These are phyloP conservation scores for Russula ochroleuca DNA, from an alignment of 768 basidiomycete species.

Conservation along the genomic window DNA sequence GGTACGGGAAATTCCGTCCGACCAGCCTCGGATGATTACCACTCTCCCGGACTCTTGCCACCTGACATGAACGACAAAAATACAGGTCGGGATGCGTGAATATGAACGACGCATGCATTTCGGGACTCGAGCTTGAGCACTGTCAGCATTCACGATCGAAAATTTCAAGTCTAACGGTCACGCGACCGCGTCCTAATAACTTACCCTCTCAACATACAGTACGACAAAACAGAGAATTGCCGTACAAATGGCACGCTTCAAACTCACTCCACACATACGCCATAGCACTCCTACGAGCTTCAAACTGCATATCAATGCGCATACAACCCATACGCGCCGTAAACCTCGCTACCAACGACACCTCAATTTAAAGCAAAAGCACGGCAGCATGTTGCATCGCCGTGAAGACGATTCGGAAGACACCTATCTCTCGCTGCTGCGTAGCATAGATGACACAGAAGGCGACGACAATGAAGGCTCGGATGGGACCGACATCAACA, in stretches of 20 bases:
- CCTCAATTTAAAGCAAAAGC: not conserved
- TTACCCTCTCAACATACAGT: too few relatives aligned
- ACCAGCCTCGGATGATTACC: not conserved
- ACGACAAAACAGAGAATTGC: not conserved
- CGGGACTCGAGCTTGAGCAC: too few relatives aligned
- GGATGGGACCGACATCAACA: not conserved
- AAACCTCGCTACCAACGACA: not conserved
- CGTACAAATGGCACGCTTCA: conserved; percentile 13
- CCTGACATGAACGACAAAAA: too few relatives aligned
- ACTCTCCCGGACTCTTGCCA: too few relatives aligned
- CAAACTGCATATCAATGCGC: conserved; percentile 1
- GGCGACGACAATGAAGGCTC: not conserved
- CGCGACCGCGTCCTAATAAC: not conserved
- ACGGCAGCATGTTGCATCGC: not conserved
- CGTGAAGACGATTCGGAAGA: conserved; percentile 10
- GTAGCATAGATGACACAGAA: not conserved
- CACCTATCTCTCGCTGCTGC: conserved; percentile 1
- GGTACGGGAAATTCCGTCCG: conserved; percentile 15
- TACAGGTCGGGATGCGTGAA: too few relatives aligned
- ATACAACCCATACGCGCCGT: conserved; percentile 2
- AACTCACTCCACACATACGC: not conserved
- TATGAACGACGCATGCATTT: too few relatives aligned
- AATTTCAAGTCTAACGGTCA: not conserved
- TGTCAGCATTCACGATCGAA: too few relatives aligned
- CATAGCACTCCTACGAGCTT: not conserved